Evolutionary conservation across 306 rosid genomes (phyloP).

Genomic region (Casuarina glauca): DNA sequence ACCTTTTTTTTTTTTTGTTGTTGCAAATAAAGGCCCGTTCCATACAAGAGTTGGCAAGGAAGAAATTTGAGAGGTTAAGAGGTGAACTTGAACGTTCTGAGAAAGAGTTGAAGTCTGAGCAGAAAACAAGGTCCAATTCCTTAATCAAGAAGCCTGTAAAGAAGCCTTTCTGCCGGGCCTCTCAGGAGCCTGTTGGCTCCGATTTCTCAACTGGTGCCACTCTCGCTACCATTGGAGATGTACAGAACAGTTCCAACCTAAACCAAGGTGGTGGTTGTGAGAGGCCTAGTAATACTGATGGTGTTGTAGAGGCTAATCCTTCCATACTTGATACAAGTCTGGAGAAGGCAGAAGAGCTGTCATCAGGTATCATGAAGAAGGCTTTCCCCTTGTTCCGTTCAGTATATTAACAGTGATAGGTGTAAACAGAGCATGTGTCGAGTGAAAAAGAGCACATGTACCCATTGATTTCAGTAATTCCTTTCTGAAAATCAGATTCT

Average conservation of each 20-base stretch:
- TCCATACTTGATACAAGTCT: conserved; percentile 65
- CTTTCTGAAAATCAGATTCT: background rate
- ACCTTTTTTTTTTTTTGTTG: conserved; percentile 14
- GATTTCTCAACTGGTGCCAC: conserved; percentile 95
- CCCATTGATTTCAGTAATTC: background rate
- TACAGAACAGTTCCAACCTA: conserved; percentile 54
- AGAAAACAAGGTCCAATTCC: conserved; percentile 59
- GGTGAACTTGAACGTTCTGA: conserved; percentile 54
- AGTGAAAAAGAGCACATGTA: background rate
- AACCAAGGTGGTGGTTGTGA: conserved; percentile 58
- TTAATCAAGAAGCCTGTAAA: conserved; percentile 66
- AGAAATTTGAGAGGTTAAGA: conserved; percentile 82
- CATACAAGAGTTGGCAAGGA: conserved; percentile 88
- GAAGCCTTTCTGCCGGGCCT: conserved; percentile 58
- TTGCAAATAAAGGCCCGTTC: conserved; percentile 69
- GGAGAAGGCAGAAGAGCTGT: conserved; percentile 74
- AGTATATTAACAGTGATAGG: background rate
- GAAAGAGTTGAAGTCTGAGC: conserved; percentile 71
- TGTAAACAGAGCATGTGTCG: background rate
- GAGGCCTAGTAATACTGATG: conserved; percentile 69
- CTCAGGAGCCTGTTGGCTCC: conserved; percentile 90
- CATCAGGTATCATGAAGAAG: conserved; percentile 57
- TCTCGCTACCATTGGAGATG: conserved; percentile 69
- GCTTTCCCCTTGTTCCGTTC: conserved; percentile 8
- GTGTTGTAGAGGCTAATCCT: conserved; percentile 59